phyloP scores from a whole-genome alignment of 2,329 filamentous ascomycete species.

The Clonostachys sp. region DNA sequence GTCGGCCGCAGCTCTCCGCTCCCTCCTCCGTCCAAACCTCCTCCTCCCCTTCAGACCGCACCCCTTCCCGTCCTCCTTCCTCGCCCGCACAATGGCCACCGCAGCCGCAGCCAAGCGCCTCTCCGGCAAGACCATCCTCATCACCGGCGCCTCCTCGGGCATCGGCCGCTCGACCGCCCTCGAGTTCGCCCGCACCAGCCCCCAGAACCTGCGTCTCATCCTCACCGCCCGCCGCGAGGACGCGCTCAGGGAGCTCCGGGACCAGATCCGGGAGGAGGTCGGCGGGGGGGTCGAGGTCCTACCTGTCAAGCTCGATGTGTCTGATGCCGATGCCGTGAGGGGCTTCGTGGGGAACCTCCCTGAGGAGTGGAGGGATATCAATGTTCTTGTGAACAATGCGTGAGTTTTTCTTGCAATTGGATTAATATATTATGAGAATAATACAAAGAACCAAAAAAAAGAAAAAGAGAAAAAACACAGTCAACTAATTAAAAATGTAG shows the following conservation, averaged over 20 bases:
- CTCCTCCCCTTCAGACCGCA: neutral
- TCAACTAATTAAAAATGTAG: conserved; percentile 33
- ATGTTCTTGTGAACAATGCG: conserved; percentile 96
- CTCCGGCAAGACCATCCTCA: conserved; percentile 83
- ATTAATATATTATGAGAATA: neutral
- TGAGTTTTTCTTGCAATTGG: conserved; percentile 35
- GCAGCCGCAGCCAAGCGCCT: conserved; percentile 78
- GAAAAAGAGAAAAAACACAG: no score
- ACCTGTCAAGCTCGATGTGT: conserved; percentile 82
- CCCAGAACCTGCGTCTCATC: conserved; percentile 74
- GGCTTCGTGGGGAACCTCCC: conserved; percentile 71
- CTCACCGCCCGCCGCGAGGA: conserved; percentile 86
- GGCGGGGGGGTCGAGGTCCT: conserved; percentile 77
- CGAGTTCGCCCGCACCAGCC: conserved; percentile 86
- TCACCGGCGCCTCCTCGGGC: conserved; percentile 90
- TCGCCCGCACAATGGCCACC: conserved; percentile 32
- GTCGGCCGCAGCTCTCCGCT: no score
- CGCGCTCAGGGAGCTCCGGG: conserved; percentile 68
- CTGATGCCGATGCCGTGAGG: conserved; percentile 69
- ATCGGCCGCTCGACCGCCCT: conserved; percentile 82
- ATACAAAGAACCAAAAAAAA: neutral
- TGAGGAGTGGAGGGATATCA: conserved; percentile 76
- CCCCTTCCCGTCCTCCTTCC: neutral
- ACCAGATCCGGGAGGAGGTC: conserved; percentile 71
- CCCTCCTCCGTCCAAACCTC: no score